Conservation (phyloP, 768 basidiomycete species). For the Inosperma sp. region DNA sequence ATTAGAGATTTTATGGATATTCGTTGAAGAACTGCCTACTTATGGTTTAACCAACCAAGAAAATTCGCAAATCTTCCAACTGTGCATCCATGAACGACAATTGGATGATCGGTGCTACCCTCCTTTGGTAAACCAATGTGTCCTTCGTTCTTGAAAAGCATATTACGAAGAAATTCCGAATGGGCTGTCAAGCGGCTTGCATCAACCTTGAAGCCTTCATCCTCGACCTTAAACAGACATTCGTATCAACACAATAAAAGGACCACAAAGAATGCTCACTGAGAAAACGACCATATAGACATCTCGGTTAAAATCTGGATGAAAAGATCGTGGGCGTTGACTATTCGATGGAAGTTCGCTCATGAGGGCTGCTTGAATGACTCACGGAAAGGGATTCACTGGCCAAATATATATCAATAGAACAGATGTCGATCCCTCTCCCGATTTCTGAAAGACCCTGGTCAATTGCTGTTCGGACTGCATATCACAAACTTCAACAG, state of each 20-base stretch:
- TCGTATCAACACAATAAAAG: not conserved
- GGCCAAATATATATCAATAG: not conserved
- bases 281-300: conserved; percentile 6
- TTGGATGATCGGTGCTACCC: not conserved
- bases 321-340: not conserved
- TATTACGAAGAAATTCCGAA: conserved; percentile 5
- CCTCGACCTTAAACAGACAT: conserved; percentile 4
- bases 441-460: not conserved
- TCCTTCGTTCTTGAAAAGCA: not conserved
- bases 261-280: not conserved
- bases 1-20: too few species aligned
- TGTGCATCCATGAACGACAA: conserved; percentile 7
- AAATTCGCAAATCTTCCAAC: conserved; percentile 5
- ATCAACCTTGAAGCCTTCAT: conserved; percentile 9
- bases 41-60: conserved; percentile 12
- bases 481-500: not conserved
- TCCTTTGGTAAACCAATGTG: not conserved
- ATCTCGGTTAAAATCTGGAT: not conserved
- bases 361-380: too few species aligned
- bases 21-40: not conserved
- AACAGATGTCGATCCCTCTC: conserved; percentile 1
- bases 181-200: not conserved
- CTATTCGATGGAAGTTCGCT: not conserved
- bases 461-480: not conserved
- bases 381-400: not conserved